These are phyloP conservation scores for Arthrobotrys musiformis DNA, from an alignment of 2,329 filamentous ascomycete species.

Conservation along the genomic window DNA sequence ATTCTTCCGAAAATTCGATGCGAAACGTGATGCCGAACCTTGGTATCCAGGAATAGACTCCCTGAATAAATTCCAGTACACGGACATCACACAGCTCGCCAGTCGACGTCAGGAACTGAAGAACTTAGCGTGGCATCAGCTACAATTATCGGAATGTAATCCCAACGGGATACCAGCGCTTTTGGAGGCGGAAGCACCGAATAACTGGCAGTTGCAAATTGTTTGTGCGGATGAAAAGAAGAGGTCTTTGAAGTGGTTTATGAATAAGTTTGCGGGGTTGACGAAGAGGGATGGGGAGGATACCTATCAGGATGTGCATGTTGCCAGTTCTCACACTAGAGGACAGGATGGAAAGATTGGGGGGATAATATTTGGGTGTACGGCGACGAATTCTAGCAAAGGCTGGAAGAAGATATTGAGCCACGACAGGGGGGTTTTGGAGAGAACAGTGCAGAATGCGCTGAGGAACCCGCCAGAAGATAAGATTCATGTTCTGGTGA, in stretches of 20 bases:
- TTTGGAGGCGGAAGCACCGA: conserved; percentile 20
- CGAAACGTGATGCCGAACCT: conserved; percentile 21
- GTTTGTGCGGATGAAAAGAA: conserved; percentile 43
- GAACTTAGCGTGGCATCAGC: conserved; percentile 31
- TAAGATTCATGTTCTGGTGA: conserved; percentile 35
- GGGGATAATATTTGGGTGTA: conserved; percentile 49
- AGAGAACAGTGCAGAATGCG: conserved; percentile 37
- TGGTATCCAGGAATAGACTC: conserved; percentile 52
- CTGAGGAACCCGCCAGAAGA: conserved; percentile 29
- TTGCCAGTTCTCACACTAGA: conserved; percentile 41
- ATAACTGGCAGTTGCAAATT: conserved; percentile 50
- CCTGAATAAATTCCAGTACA: conserved; percentile 37
- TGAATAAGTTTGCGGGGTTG: conserved; percentile 44
- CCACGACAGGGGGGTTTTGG: conserved; percentile 40
- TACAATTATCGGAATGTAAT: conserved; percentile 40
- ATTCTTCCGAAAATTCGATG: conserved; percentile 46
- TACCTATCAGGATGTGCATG: conserved; percentile 46
- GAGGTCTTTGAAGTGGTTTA: conserved; percentile 47
- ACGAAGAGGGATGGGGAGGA: conserved; percentile 32
- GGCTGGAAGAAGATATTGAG: conserved; percentile 32
- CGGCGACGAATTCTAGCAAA: conserved; percentile 22
- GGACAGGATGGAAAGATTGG: conserved; percentile 43
- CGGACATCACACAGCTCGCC: conserved; percentile 32
- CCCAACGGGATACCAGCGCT: conserved; percentile 35
- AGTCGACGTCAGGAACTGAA: conserved; percentile 34